These are phyloP conservation scores for Krasilnikovozyma curviuscula DNA, from an alignment of 768 basidiomycete genomes.

Conservation along the genomic window DNA sequence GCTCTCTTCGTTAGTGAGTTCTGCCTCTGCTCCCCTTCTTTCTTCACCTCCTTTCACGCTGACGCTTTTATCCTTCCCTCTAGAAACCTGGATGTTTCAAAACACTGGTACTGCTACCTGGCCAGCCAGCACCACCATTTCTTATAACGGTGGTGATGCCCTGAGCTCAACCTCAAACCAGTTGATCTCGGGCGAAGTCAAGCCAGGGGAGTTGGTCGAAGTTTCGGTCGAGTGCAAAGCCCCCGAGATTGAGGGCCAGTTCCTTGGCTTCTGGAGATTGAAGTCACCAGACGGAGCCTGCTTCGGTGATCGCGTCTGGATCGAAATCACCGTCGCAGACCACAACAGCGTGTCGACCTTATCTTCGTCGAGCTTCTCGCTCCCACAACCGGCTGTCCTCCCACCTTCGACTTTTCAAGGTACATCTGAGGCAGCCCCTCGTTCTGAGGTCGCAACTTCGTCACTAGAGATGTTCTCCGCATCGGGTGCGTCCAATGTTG, in stretches of 20 bases:
- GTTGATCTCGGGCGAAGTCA: constrained; percentile 39
- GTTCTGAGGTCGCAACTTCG: too few relatives aligned
- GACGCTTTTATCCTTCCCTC: neutral
- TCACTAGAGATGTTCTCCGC: too few relatives aligned
- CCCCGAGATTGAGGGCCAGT: constrained; percentile 51
- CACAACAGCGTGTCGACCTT: too few relatives aligned
- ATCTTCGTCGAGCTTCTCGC: too few relatives aligned
- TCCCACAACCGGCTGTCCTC: too few relatives aligned
- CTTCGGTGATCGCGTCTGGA: constrained; percentile 61
- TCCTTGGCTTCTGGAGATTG: constrained; percentile 59
- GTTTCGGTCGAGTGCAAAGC: constrained; percentile 66
- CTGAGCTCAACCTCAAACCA: constrained; percentile 30
- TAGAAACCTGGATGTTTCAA: neutral
- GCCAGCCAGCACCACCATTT: constrained; percentile 48
- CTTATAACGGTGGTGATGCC: constrained; percentile 51
- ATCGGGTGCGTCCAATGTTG: too few relatives aligned
- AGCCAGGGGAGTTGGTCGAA: constrained; percentile 41
- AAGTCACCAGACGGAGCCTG: constrained; percentile 34
- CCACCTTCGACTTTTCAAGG: too few relatives aligned
- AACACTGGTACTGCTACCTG: constrained; percentile 39
- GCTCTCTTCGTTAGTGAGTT: constrained; percentile 52
- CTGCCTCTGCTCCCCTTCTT: neutral
- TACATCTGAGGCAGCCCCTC: too few relatives aligned
- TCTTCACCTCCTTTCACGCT: neutral
- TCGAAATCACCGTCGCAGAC: too few relatives aligned